Evolutionary conservation across 768 basidiomycete species (phyloP).

Genomic region (Hortiboletus campestris): DNA sequence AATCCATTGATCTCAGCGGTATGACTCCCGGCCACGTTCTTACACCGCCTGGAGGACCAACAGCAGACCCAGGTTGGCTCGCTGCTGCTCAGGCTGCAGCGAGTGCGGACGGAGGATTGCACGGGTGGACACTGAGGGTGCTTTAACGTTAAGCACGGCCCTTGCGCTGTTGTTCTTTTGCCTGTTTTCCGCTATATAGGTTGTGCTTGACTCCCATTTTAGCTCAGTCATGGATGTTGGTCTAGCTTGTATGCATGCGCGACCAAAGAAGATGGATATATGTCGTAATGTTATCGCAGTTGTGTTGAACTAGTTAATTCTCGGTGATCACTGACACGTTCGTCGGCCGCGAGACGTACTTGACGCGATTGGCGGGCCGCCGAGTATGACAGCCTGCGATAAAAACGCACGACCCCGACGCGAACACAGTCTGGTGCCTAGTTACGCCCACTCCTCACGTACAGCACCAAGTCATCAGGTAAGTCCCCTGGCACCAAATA

Average conservation of each 20-base stretch:
- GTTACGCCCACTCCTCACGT: conserved; percentile 6
- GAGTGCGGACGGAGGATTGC: conserved; percentile 60
- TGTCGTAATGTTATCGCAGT: conserved; percentile 25
- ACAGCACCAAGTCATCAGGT: conserved; percentile 15
- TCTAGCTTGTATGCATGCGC: neutral
- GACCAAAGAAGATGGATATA: conserved; percentile 15
- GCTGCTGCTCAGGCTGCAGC: conserved; percentile 72
- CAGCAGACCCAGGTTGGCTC: conserved; percentile 66
- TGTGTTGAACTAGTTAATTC: conserved; percentile 2
- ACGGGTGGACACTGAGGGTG: conserved; percentile 79
- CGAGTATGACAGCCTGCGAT: conserved; percentile 1
- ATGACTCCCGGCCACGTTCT: conserved; percentile 46
- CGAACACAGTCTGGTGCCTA: conserved; percentile 4
- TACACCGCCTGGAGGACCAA: conserved; percentile 41
- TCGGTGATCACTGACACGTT: conserved; percentile 26
- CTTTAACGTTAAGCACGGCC: conserved; percentile 45
- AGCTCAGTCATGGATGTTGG: conserved; percentile 7
- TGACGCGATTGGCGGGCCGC: conserved; percentile 11
- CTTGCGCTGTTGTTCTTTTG: conserved; percentile 25
- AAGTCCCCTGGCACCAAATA: conserved; percentile 12
- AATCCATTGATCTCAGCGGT: conserved; percentile 59
- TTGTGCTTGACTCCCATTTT: conserved; percentile 18
- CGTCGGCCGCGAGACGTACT: conserved; percentile 10
- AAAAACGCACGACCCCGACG: conserved; percentile 5
- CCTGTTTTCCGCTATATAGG: conserved; percentile 29